Evolutionary conservation across 768 basidiomycete genomes (phyloP), one percentile per base, ranked within the genome.

Genomic region (Boletus coccyginus): DNA sequence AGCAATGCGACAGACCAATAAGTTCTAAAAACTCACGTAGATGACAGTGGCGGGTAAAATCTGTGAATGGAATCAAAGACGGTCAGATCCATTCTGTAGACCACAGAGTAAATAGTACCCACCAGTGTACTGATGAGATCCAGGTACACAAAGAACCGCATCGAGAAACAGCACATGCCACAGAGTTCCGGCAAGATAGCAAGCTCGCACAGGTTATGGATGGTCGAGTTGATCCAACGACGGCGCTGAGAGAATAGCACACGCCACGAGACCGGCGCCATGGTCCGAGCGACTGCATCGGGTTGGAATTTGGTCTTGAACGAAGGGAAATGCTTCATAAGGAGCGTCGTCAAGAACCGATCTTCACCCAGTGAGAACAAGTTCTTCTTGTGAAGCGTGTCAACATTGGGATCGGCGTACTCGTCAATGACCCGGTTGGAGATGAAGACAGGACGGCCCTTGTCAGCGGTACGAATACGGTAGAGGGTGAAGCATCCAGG

Each of bases 401-500:
- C 86, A 59, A 87, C 81, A 46, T 81, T 77, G 44, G 79, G 75
- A 32, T 87, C 86, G 5, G 85, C 77, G 66, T 87, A 87, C 53
- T 87, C 85, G 63, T 86, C 82, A 59, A 87, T 86, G 69, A 87
- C 77, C 29, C 83, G 81, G 58, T 84, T 85, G 35, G 86, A 87
- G 66, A 87, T 85, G 76, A 87, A 85, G 64, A 87, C 78, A 1
- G 85, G 85, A 50, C 85, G 79, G 27, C 85, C 85, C 66, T 86
- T 88, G 72, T 87, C 86, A n/a, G 82, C 80, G 2, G 87, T 86
- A 21, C 86, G 82, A 49, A 88, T 77, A 53, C 85, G 81, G 68
- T 86, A 87, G 66, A 87, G 77, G n/a, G 79, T 79, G 75, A 87
- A 87, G 74, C 85, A 87, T 51, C 86, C 85, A 0, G 86, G 85